Evolutionary conservation across 1,284 basidiomycete species (phyloP).

Genomic region (Microstroma glucosiphilum): DNA sequence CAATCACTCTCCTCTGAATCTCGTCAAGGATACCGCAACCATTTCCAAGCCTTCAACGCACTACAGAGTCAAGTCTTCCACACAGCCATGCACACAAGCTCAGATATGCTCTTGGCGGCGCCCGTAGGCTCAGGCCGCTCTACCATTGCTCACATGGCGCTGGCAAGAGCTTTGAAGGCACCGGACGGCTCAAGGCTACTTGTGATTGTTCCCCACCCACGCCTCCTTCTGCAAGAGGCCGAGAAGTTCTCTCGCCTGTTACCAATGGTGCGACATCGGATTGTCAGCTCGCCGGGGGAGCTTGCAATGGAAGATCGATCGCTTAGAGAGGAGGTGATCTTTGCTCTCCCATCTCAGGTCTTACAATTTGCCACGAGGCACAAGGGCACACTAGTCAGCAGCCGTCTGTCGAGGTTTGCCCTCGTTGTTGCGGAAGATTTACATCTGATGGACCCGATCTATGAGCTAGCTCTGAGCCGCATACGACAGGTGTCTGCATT

Average conservation of each 20-base stretch:
- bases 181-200: constrained; percentile 31
- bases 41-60: constrained; percentile 64
- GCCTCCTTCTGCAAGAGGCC: not conserved
- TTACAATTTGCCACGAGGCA: constrained; percentile 53
- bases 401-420: constrained; percentile 30
- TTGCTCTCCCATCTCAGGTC: constrained; percentile 23
- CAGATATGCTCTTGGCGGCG: constrained; percentile 72
- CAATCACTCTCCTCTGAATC: constrained; percentile 40
- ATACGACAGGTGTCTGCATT: constrained; percentile 57
- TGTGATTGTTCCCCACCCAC: constrained; percentile 7
- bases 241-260: constrained; percentile 1
- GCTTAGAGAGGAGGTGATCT: constrained; percentile 35
- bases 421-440: constrained; percentile 78
- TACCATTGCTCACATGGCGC: constrained; percentile 63
- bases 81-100: constrained; percentile 66
- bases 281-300: not conserved
- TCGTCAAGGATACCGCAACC: constrained; percentile 50
- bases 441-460: constrained; percentile 72
- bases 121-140: constrained; percentile 79
- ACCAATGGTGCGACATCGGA: constrained; percentile 44
- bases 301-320: constrained; percentile 41
- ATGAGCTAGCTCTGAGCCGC: constrained; percentile 74
- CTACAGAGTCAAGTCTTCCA: constrained; percentile 89
- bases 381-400: not conserved
- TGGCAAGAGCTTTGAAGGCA: constrained; percentile 59